Percentiles rank a stretch among this genome's conserved stretches.
Evolutionary conservation across 1,284 basidiomycete species (phyloP).

Genomic region (Boletus austroedulis): DNA sequence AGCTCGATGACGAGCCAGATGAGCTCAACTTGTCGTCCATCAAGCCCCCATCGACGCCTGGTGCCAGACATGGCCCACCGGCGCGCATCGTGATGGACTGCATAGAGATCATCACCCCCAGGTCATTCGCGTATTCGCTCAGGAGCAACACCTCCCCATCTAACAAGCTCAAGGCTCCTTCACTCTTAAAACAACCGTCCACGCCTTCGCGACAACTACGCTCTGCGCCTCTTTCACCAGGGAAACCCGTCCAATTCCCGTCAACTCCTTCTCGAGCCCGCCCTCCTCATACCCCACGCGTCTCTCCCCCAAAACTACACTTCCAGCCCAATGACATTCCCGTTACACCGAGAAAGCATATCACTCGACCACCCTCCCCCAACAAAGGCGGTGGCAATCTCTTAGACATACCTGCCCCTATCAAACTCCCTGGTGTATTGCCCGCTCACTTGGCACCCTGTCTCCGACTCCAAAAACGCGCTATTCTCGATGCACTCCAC

Average conservation of each 20-base stretch:
- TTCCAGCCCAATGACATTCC: constrained; percentile 3
- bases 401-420: constrained; percentile 10
- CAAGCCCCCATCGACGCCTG: constrained; percentile 33
- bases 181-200: constrained; percentile 8
- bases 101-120: constrained; percentile 40
- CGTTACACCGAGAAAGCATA: constrained; percentile 23
- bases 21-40: constrained; percentile 37
- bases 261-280: constrained; percentile 32
- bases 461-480: constrained; percentile 55
- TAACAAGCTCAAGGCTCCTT: neutral
- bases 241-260: constrained; percentile 11
- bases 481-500: constrained; percentile 51
- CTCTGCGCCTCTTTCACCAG: neutral
- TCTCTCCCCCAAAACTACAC: constrained; percentile 19
- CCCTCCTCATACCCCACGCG: constrained; percentile 16
- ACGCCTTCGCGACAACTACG: constrained; percentile 22
- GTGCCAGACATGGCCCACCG: constrained; percentile 19
- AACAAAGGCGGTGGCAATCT: constrained; percentile 11
- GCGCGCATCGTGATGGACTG: constrained; percentile 39
- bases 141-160: constrained; percentile 16
- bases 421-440: constrained; percentile 27
- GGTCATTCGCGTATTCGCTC: constrained; percentile 5
- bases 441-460: constrained; percentile 43
- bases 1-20: constrained; percentile 29
- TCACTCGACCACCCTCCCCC: constrained; percentile 10